A percentile compares a stretch with the other conserved stretches of the same genome.
Conservation (phyloP, 2,329 filamentous ascomycete species). For the Chalara sp. region DNA sequence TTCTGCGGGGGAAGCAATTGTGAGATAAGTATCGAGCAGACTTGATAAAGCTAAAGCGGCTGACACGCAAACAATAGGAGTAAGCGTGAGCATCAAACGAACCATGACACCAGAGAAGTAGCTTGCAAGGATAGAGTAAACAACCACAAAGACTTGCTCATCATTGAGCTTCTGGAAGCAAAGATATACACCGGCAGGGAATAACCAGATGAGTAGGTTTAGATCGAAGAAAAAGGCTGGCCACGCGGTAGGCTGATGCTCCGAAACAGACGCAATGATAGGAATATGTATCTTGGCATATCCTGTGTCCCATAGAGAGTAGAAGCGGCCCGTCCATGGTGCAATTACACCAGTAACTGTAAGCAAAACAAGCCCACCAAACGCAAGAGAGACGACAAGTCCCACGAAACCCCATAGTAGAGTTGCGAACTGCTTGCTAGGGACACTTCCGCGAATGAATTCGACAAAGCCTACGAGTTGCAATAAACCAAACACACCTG, state of each 20-base stretch:
- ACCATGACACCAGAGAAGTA: slow-evolving; percentile 99
- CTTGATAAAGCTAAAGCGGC: slow-evolving; percentile 83
- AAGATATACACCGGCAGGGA: slow-evolving; percentile 96
- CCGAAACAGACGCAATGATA: slow-evolving; percentile 98
- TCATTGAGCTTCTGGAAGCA: slow-evolving; percentile 92
- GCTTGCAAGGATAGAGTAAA: slow-evolving; percentile 92
- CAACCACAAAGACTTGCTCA: slow-evolving; percentile 96
- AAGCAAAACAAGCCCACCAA: slow-evolving; percentile 74
- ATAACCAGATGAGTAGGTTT: slow-evolving; percentile 97
- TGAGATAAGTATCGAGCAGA: slow-evolving; percentile 81
- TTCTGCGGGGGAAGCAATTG: slow-evolving; percentile 53
- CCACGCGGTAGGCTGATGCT: slow-evolving; percentile 98
- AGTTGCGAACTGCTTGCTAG: slow-evolving; percentile 89
- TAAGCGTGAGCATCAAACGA: slow-evolving; percentile 94
- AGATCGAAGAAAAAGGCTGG: slow-evolving; percentile 99
- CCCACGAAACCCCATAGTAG: slow-evolving; percentile 74
- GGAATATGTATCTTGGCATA: slow-evolving; percentile 99
- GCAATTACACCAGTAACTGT: slow-evolving; percentile 89
- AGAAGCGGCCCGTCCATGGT: slow-evolving; percentile 97
- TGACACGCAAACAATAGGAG: slow-evolving; percentile 90
- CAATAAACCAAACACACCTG: slow-evolving; percentile 90
- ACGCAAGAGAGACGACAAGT: slow-evolving; percentile 63
- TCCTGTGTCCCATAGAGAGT: slow-evolving; percentile 97
- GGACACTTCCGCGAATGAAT: slow-evolving; percentile 80
- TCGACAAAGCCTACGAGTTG: slow-evolving; percentile 91